Base-by-base conservation (phyloP, 2,329 filamentous ascomycete genomes). In the Xylaria sp. region DNA sequence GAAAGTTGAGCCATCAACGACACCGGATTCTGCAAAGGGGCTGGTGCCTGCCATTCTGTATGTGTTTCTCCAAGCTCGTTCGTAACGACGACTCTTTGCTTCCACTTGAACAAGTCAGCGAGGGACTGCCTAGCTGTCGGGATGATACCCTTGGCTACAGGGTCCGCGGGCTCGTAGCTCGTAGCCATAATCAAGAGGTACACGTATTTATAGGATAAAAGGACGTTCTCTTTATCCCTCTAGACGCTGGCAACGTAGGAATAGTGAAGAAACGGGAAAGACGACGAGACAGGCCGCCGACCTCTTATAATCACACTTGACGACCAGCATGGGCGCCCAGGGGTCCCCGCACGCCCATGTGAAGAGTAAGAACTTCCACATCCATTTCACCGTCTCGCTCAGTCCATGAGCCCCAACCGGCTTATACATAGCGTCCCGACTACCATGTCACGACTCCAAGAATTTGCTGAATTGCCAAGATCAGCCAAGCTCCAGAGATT, bases 81-180 rank as follows among this genome's bases (percentile, higher is more conserved):
- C 64, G 82, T 86, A 66, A 92, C 84, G 48, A 91, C 87, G 12
- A 92, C 89, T 68, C 92, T 87, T 81, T 93, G 90, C 79, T 91
- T 90, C 91, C 91, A 94, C 74, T 84, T 85, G 83, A 92, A 92
- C 69, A 93, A 86, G 74, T 93, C 91, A 12, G 80, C 78, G 73
- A 86, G 84, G 44, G 87, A 84, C 77, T 93, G 91, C 76, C 87
- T 90, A 12, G 89, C 89, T 0, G 89, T 90, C 34, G 90, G 84
- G 48, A 89, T 70, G 59, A 88, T 85, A 51, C 91, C 92, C 79
- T 88, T 89, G 41, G 90, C 89, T 67, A 93, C 79, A 23, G 90
- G 89, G 71, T 92, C 91, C 63, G 91, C 91, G 3, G 70, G 71
- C 54, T 77, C 75, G 55, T 74, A 72, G 25, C 67, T 63, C 18